A percentile compares a stretch with the other conserved stretches of the same genome.
Conservation (phyloP, 2,329 filamentous ascomycete genomes). For the Gyromitra esculenta region DNA sequence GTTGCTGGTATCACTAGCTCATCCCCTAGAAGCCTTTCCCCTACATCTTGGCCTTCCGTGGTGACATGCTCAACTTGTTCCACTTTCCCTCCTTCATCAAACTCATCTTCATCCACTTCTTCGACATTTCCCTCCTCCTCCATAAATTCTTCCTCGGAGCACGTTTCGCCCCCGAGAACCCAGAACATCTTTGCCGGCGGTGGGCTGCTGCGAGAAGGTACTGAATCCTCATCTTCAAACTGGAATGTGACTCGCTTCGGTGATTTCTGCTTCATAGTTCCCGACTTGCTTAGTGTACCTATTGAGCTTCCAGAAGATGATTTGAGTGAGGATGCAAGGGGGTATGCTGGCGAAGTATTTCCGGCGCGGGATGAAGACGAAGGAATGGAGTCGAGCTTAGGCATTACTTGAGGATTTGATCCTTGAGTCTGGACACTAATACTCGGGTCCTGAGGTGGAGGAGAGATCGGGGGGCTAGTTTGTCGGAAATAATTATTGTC, state of each 20-base stretch:
- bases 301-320: conserved; percentile 49
- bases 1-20: conserved; percentile 41
- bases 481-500: conserved; percentile 50
- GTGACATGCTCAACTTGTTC: conserved; percentile 48
- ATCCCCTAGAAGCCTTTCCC: conserved; percentile 36
- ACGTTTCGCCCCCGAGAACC: conserved; percentile 39
- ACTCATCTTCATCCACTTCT: conserved; percentile 33
- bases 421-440: conserved; percentile 23
- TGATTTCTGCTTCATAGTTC: conserved; percentile 51
- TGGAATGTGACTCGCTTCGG: conserved; percentile 56
- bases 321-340: conserved; percentile 55
- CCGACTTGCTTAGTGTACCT: conserved; percentile 47
- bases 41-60: not conserved
- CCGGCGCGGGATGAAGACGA: conserved; percentile 23
- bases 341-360: conserved; percentile 50
- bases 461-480: conserved; percentile 31
- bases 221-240: conserved; percentile 54
- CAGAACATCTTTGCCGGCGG: conserved; percentile 51
- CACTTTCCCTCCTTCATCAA: conserved; percentile 29
- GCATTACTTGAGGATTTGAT: conserved; percentile 35
- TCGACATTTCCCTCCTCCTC: conserved; percentile 46
- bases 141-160: conserved; percentile 34
- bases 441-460: conserved; percentile 29
- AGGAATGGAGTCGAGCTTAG: conserved; percentile 42
- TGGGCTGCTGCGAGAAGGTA: conserved; percentile 55